These are phyloP conservation scores for Aspergillus piperis DNA, from an alignment of 2,329 filamentous ascomycete genomes.

Conservation along the genomic window DNA sequence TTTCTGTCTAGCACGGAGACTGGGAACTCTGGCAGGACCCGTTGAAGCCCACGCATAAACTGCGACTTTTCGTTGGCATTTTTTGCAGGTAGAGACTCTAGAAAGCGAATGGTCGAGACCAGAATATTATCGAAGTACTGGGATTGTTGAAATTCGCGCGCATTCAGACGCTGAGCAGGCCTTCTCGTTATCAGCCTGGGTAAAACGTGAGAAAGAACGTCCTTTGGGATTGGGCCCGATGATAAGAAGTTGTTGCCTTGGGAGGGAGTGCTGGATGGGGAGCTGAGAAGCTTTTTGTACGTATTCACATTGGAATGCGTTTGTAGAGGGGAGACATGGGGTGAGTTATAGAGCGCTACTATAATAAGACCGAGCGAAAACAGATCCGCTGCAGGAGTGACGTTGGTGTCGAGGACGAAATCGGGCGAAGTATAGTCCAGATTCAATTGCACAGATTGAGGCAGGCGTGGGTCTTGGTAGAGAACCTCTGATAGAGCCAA, in stretches of 20 bases:
- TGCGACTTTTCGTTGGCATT: constrained; percentile 86
- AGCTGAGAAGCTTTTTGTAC: constrained; percentile 82
- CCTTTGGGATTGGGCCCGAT: constrained; percentile 74
- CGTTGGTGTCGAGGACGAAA: constrained; percentile 86
- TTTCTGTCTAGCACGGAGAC: constrained; percentile 95
- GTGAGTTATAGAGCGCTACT: constrained; percentile 90
- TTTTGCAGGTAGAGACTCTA: constrained; percentile 89
- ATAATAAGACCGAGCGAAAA: constrained; percentile 90
- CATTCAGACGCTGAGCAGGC: constrained; percentile 82
- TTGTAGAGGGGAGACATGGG: constrained; percentile 83
- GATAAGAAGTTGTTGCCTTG: constrained; percentile 81
- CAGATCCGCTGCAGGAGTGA: constrained; percentile 83
- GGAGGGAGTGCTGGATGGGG: constrained; percentile 75
- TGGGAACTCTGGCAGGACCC: constrained; percentile 88
- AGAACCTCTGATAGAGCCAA: constrained; percentile 81
- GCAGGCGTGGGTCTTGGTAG: constrained; percentile 81
- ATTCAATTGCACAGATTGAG: constrained; percentile 79
- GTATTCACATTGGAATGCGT: constrained; percentile 76
- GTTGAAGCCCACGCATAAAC: constrained; percentile 84
- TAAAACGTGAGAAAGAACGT: constrained; percentile 73
- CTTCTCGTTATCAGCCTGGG: constrained; percentile 83
- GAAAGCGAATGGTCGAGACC: constrained; percentile 91
- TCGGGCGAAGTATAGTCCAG: constrained; percentile 94
- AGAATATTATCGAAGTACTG: constrained; percentile 97
- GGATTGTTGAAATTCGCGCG: constrained; percentile 89